Conservation (phyloP, 2,329 filamentous ascomycete species). For the Colletotrichum orchidophilum region DNA sequence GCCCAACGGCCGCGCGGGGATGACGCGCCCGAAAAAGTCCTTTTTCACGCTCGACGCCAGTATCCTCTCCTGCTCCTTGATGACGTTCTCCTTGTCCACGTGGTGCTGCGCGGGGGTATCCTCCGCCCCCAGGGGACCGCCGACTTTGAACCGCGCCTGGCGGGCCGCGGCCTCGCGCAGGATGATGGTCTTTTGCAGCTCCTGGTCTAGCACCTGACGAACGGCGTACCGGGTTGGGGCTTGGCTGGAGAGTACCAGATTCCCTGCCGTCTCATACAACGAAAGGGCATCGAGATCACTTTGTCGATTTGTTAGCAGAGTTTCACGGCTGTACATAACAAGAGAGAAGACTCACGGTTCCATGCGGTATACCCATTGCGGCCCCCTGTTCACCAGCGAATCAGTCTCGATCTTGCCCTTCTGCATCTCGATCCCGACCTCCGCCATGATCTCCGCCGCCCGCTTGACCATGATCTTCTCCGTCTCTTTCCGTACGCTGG, state of each 20-base stretch:
- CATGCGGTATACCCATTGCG: constrained; percentile 89
- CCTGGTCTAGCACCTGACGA: constrained; percentile 91
- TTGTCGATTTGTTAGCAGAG: constrained; percentile 12
- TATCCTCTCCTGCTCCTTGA: constrained; percentile 44
- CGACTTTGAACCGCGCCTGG: constrained; percentile 69
- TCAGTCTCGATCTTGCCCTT: constrained; percentile 81
- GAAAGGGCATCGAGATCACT: constrained; percentile 81
- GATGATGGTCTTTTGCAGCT: constrained; percentile 78
- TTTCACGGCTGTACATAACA: neutral
- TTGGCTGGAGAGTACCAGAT: constrained; percentile 63
- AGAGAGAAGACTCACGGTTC: constrained; percentile 75
- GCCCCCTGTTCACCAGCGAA: constrained; percentile 64
- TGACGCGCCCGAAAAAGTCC: constrained; percentile 86
- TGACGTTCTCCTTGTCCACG: constrained; percentile 49
- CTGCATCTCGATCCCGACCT: constrained; percentile 83
- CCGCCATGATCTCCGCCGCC: constrained; percentile 84
- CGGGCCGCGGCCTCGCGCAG: constrained; percentile 73
- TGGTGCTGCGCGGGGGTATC: constrained; percentile 40
- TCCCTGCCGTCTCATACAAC: constrained; percentile 74
- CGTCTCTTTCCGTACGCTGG: constrained; percentile 86
- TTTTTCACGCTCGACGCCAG: constrained; percentile 64
- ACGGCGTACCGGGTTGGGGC: constrained; percentile 90
- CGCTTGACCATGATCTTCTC: constrained; percentile 84
- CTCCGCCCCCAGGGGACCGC: constrained; percentile 39
- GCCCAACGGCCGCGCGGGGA: constrained; percentile 55